A percentile compares a stretch with the other conserved stretches of the same genome.
These are phyloP conservation scores for Populus davidiana DNA, from an alignment of 345 rosid species.

Conservation along the genomic window DNA sequence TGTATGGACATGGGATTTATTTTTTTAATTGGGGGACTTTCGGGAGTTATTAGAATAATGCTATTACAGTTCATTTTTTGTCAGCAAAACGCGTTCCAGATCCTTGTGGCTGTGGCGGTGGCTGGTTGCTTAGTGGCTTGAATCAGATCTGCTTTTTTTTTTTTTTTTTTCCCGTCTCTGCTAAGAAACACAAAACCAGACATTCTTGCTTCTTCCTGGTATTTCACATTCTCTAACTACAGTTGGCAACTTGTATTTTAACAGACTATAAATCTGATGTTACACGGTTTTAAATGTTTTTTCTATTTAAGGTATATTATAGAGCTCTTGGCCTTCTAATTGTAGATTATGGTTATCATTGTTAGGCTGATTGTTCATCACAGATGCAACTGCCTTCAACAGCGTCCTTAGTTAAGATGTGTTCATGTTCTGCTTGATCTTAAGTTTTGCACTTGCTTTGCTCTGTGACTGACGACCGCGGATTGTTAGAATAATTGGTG, in stretches of 20 bases:
- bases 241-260: neutral
- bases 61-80: slow-evolving; percentile 53
- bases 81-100: slow-evolving; percentile 61
- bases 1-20: neutral
- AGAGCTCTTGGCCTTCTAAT: neutral
- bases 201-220: slow-evolving; percentile 39
- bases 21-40: neutral
- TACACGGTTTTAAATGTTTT: neutral
- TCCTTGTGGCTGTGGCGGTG: slow-evolving; percentile 27
- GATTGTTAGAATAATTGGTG: slow-evolving; percentile 33
- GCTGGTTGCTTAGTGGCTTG: slow-evolving; percentile 22
- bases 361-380: neutral
- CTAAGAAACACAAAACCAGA: slow-evolving; percentile 29
- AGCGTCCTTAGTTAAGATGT: neutral
- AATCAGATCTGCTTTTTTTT: slow-evolving; percentile 51
- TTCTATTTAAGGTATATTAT: neutral
- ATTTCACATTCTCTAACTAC: slow-evolving; percentile 3
- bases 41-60: slow-evolving; percentile 22
- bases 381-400: neutral
- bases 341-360: slow-evolving; percentile 1
- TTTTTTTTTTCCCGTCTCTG: neutral
- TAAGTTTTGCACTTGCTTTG: neutral
- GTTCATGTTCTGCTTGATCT: slow-evolving; percentile 10
- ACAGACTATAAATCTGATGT: neutral
- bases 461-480: slow-evolving; percentile 18